Conservation (phyloP, 352 stramenopile species). For the Phytophthora citrophthora region DNA sequence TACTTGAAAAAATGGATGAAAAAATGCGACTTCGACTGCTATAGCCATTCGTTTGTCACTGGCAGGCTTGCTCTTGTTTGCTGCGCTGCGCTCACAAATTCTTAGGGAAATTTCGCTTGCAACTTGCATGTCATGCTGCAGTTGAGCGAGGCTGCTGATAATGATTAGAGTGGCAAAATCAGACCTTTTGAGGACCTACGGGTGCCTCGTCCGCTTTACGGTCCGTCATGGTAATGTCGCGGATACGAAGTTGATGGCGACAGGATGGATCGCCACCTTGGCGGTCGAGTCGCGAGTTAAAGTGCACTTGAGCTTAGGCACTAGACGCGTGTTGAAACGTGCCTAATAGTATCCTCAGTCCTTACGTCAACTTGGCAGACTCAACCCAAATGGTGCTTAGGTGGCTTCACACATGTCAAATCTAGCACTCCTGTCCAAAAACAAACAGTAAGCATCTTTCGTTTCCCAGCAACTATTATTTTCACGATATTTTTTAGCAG, state of each 20-base stretch:
- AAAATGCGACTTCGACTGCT: not conserved
- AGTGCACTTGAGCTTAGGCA: not conserved
- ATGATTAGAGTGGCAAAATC: not conserved
- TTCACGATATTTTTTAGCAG: too few species aligned
- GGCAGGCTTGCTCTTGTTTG: too few species aligned
- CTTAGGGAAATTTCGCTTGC: not conserved
- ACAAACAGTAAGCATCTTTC: too few species aligned
- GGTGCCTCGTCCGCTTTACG: not conserved
- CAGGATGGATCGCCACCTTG: not conserved
- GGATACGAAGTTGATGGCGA: not conserved
- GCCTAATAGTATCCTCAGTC: not conserved
- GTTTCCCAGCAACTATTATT: too few species aligned
- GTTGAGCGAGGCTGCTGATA: not conserved
- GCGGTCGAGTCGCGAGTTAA: not conserved
- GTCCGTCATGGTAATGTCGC: not conserved
- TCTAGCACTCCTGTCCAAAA: too few species aligned
- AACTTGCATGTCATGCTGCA: not conserved
- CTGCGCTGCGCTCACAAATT: not conserved
- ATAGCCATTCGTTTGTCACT: too few species aligned
- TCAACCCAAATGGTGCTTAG: too few species aligned
- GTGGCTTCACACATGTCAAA: too few species aligned
- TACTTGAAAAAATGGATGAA: not conserved
- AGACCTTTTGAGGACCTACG: not conserved
- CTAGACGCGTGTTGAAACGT: not conserved
- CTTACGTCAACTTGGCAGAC: not conserved